Conservation (phyloP, 208 protist genomes). For the Spongospora subterranea region DNA sequence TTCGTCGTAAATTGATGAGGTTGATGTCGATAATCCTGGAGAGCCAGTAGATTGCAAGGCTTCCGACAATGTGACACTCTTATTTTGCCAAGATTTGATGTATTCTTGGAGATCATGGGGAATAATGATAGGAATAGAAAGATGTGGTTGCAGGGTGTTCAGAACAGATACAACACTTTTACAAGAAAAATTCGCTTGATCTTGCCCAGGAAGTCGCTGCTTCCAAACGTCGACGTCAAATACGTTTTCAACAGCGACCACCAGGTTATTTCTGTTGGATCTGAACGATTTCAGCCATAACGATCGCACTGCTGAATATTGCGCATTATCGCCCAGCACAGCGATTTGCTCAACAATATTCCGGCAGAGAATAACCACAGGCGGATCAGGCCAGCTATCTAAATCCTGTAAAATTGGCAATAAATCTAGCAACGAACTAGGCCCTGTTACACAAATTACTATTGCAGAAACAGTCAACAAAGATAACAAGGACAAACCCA, state of each 20-base stretch:
- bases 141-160: background rate
- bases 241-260: constrained; percentile 17
- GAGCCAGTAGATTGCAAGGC: background rate
- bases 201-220: background rate
- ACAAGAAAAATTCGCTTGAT: background rate
- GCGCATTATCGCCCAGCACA: constrained; percentile 23
- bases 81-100: background rate
- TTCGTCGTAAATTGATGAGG: background rate
- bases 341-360: constrained; percentile 44
- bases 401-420: constrained; percentile 18
- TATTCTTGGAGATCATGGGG: background rate
- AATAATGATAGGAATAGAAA: background rate
- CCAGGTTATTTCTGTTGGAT: background rate
- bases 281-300: constrained; percentile 11
- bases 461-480: too few relatives aligned
- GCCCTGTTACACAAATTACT: background rate
- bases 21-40: background rate
- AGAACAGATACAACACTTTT: background rate
- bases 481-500: background rate
- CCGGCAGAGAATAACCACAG: constrained; percentile 32
- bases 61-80: background rate
- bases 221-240: constrained; percentile 19
- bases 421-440: background rate
- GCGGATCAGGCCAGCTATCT: constrained; percentile 30
- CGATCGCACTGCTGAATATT: background rate